phyloP scores from a whole-genome alignment of 768 basidiomycete species.

The Boletus rubroflammeus region DNA sequence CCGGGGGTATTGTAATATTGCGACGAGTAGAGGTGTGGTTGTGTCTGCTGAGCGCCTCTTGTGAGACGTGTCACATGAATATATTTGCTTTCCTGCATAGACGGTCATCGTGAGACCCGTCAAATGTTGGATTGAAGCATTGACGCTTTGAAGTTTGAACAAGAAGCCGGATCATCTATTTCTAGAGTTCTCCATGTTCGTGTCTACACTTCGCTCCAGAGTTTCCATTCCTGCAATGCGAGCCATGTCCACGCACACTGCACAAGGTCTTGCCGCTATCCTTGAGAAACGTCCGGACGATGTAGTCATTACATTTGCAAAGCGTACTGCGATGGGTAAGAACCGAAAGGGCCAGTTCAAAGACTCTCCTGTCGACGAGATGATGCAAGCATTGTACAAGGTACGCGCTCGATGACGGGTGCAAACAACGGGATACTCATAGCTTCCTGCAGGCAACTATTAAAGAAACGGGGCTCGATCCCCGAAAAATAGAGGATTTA shows the following conservation, averaged over 20 bases:
- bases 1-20: neutral
- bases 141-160: neutral
- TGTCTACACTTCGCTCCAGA: conserved; percentile 11
- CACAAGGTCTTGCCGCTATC: conserved; percentile 45
- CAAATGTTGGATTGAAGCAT: too few relatives aligned
- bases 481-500: conserved; percentile 73
- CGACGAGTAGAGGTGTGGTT: neutral
- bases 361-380: conserved; percentile 82
- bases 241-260: conserved; percentile 33
- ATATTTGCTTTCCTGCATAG: neutral
- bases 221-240: conserved; percentile 15
- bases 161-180: conserved; percentile 4
- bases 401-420: conserved; percentile 35
- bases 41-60: neutral
- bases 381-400: conserved; percentile 79
- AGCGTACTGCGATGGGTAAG: conserved; percentile 83
- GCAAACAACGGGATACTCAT: neutral
- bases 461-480: conserved; percentile 62
- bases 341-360: conserved; percentile 93
- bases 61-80: conserved; percentile 1
- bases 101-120: conserved; percentile 4
- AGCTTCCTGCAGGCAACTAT: conserved; percentile 52
- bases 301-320: conserved; percentile 87
- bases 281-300: conserved; percentile 75
- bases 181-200: conserved; percentile 18